Conservation (phyloP, 2,329 filamentous ascomycete genomes). For the Didymella exigua region DNA sequence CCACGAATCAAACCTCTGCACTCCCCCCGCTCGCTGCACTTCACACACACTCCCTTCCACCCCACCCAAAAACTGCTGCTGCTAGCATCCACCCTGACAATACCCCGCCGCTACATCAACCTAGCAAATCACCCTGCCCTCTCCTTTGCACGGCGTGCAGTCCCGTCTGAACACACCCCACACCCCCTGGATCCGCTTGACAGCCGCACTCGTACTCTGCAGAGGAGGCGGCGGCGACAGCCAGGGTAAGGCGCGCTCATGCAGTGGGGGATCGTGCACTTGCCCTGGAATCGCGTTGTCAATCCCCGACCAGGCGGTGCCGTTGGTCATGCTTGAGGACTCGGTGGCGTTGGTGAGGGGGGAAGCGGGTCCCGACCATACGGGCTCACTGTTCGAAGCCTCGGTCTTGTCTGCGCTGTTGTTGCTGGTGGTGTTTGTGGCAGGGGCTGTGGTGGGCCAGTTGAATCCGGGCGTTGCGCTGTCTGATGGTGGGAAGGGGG, state of each 20-base stretch:
- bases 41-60: not conserved
- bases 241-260: not conserved
- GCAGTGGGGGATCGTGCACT: not conserved
- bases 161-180: not conserved
- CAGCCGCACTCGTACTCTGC: not conserved
- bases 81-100: not conserved
- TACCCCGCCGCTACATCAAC: slow-evolving; percentile 3
- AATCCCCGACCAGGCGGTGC: not conserved
- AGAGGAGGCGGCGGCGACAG: not conserved
- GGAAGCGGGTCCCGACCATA: no score
- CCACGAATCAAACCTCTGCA: no score
- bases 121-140: not conserved
- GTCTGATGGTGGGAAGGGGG: no score
- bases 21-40: no score
- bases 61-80: not conserved
- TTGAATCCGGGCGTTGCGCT: no score
- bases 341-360: not conserved
- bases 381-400: no score
- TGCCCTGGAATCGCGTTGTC: not conserved
- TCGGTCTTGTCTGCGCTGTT: no score
- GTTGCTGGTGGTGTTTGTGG: no score
- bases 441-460: no score
- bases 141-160: not conserved
- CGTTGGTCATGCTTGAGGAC: not conserved
- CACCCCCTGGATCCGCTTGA: not conserved